A percentile compares a stretch with the other conserved stretches of the same genome.
Conservation (phyloP, 2,329 filamentous ascomycete species). For the Aspergillaceae sp. region DNA sequence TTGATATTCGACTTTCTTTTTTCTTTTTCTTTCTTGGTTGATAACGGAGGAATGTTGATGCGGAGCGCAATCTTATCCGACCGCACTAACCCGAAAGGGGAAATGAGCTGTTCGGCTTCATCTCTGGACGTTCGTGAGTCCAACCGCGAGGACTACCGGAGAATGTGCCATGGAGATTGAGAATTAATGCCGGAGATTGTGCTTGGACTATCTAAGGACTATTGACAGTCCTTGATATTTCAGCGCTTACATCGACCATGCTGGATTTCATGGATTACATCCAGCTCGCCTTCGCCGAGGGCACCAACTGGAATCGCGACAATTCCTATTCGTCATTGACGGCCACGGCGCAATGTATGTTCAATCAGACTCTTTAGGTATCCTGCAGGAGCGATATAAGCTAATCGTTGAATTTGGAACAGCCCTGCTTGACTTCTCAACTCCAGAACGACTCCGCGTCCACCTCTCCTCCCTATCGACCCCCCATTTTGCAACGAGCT, state of each 20-base stretch:
- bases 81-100: conserved; percentile 21
- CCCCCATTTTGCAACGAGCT: conserved; percentile 88
- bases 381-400: conserved; percentile 6
- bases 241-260: conserved; percentile 47
- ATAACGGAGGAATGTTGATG: conserved; percentile 32
- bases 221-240: no score
- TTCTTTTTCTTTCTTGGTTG: conserved; percentile 31
- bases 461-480: conserved; percentile 87
- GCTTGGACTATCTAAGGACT: neutral
- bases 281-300: conserved; percentile 79
- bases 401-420: conserved; percentile 1
- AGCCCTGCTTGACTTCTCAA: conserved; percentile 83
- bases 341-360: conserved; percentile 66
- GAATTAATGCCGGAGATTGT: conserved; percentile 1
- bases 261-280: conserved; percentile 97
- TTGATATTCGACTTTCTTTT: conserved; percentile 12
- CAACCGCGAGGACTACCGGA: no score
- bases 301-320: conserved; percentile 81
- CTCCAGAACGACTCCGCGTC: conserved; percentile 73
- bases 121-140: neutral
- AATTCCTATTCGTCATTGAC: conserved; percentile 87
- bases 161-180: neutral
- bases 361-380: neutral
- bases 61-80: conserved; percentile 34
- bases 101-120: conserved; percentile 21